These are phyloP conservation scores for Fagopyrum tataricum DNA, from an alignment of 148 eudicot genomes.

Conservation along the genomic window DNA sequence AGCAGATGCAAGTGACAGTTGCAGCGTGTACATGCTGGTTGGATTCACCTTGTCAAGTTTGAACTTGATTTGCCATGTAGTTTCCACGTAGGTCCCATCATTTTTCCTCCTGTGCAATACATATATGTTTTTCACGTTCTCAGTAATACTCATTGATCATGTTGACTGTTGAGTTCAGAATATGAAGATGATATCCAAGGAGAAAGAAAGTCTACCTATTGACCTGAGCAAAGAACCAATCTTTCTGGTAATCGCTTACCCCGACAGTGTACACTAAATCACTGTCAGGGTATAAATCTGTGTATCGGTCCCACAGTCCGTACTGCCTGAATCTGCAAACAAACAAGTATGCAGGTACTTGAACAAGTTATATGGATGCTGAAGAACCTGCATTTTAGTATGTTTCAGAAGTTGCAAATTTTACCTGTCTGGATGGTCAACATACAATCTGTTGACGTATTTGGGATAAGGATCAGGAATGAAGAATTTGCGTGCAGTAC, in stretches of 20 bases:
- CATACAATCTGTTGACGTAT: slow-evolving; percentile 33
- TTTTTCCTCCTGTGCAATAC: slow-evolving; percentile 13
- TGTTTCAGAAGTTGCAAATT: background rate
- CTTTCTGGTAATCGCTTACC: slow-evolving; percentile 3
- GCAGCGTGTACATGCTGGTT: slow-evolving; percentile 17
- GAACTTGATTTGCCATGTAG: slow-evolving; percentile 27
- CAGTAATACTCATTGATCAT: background rate
- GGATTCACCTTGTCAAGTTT: slow-evolving; percentile 10
- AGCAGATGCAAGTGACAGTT: slow-evolving; percentile 27
- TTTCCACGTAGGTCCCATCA: slow-evolving; percentile 9
- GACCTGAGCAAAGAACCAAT: slow-evolving; percentile 15
- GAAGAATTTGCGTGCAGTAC: slow-evolving; percentile 43
- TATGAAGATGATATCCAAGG: background rate
- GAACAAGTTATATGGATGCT: background rate
- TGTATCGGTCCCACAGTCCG: slow-evolving; percentile 14
- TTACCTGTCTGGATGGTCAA: slow-evolving; percentile 22
- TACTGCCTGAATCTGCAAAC: slow-evolving; percentile 14
- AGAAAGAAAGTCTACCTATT: background rate
- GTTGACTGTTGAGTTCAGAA: background rate
- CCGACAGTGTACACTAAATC: slow-evolving; percentile 12
- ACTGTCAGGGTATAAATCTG: slow-evolving; percentile 10
- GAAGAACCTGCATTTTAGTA: background rate
- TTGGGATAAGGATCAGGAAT: slow-evolving; percentile 47
- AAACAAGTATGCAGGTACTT: background rate
- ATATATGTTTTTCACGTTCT: background rate